Percentiles rank a stretch among this genome's conserved stretches.
These are phyloP conservation scores for Daldinia caldariorum DNA, from an alignment of 495 filamentous ascomycete species.

Conservation along the genomic window DNA sequence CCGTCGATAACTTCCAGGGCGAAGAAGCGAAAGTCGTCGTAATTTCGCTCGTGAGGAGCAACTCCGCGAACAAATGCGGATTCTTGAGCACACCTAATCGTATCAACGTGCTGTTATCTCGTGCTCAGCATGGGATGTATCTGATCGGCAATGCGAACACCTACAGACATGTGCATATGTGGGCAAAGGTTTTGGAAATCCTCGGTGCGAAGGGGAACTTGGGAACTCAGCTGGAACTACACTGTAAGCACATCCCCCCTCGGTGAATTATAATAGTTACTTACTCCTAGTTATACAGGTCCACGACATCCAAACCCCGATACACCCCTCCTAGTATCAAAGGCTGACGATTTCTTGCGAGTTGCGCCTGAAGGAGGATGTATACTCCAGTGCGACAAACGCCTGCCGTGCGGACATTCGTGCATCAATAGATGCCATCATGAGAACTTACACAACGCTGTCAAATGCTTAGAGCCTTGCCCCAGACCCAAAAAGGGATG, in stretches of 20 bases:
- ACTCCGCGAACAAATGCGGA: slow-evolving; percentile 68
- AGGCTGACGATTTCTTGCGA: slow-evolving; percentile 69
- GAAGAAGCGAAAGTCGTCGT: slow-evolving; percentile 84
- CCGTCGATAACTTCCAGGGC: slow-evolving; percentile 87
- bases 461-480: slow-evolving; percentile 70
- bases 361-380: slow-evolving; percentile 80
- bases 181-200: slow-evolving; percentile 69
- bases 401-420: slow-evolving; percentile 76
- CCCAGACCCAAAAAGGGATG: slow-evolving; percentile 65
- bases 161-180: slow-evolving; percentile 69
- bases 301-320: slow-evolving; percentile 73
- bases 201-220: slow-evolving; percentile 61
- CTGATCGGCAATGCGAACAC: slow-evolving; percentile 78
- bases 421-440: slow-evolving; percentile 79
- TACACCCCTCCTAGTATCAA: slow-evolving; percentile 62
- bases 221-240: slow-evolving; percentile 64
- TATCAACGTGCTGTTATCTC: slow-evolving; percentile 80
- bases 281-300: slow-evolving; percentile 18
- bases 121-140: slow-evolving; percentile 86
- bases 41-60: slow-evolving; percentile 85
- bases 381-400: slow-evolving; percentile 62
- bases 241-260: slow-evolving; percentile 54
- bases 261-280: not conserved
- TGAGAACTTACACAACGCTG: slow-evolving; percentile 67
- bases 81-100: slow-evolving; percentile 80